Percentiles rank a stretch among this genome's conserved stretches.
phyloP scores from a whole-genome alignment of 495 filamentous ascomycete genomes.

The Hapsidospora chrysogenum region DNA sequence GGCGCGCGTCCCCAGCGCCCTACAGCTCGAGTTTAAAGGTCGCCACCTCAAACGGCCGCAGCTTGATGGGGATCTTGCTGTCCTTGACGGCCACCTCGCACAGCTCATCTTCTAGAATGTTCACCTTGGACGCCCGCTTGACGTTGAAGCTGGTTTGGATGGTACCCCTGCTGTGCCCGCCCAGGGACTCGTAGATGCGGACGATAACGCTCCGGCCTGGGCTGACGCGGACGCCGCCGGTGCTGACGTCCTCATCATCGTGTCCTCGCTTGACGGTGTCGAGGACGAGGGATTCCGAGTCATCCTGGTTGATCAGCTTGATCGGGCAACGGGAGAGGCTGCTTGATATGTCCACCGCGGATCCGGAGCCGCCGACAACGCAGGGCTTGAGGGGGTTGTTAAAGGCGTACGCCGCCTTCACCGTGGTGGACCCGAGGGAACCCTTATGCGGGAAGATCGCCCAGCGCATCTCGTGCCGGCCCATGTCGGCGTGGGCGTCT shows the following conservation, averaged over 20 bases:
- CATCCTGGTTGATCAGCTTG: slow-evolving; percentile 30
- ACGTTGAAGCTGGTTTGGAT: slow-evolving; percentile 51
- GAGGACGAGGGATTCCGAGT: slow-evolving; percentile 42
- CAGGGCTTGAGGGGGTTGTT: slow-evolving; percentile 52
- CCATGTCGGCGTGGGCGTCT: slow-evolving; percentile 95
- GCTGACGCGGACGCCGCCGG: slow-evolving; percentile 47
- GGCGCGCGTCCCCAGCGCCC: no score
- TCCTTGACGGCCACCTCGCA: slow-evolving; percentile 36
- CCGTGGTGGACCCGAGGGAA: slow-evolving; percentile 47
- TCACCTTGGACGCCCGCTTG: slow-evolving; percentile 63
- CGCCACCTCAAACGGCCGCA: slow-evolving; percentile 82
- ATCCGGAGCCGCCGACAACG: slow-evolving; percentile 18
- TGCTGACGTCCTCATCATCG: slow-evolving; percentile 82
- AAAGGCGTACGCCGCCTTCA: slow-evolving; percentile 77
- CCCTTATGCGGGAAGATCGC: slow-evolving; percentile 80
- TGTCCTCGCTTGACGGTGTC: slow-evolving; percentile 86
- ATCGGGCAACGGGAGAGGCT: slow-evolving; percentile 28
- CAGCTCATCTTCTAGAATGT: slow-evolving; percentile 57
- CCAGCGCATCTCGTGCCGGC: slow-evolving; percentile 73
- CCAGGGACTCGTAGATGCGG: slow-evolving; percentile 81
- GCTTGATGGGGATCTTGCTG: slow-evolving; percentile 41
- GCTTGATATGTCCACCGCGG: slow-evolving; percentile 16
- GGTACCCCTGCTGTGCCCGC: slow-evolving; percentile 53
- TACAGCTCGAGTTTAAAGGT: slow-evolving; percentile 65
- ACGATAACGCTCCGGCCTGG: slow-evolving; percentile 60